These are phyloP conservation scores for Colletotrichum musae DNA, from an alignment of 2,329 filamentous ascomycete genomes.

Conservation along the genomic window DNA sequence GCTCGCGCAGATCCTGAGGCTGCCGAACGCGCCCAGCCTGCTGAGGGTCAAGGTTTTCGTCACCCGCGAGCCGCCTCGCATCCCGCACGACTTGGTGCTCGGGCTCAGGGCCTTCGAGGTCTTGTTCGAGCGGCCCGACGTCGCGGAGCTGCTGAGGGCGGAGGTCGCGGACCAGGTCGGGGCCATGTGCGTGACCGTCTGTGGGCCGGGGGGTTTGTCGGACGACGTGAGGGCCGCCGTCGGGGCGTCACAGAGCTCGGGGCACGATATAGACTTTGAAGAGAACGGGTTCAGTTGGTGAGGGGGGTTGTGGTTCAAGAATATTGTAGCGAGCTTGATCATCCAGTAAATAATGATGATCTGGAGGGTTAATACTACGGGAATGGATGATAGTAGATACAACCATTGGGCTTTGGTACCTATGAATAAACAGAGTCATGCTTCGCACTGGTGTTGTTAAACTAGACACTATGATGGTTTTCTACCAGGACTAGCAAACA, in stretches of 20 bases:
- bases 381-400: no score
- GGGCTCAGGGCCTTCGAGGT: constrained; percentile 73
- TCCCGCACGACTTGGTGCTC: not conserved
- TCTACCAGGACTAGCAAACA: no score
- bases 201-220: constrained; percentile 68
- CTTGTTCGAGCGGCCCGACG: constrained; percentile 79
- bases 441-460: no score
- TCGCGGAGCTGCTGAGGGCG: constrained; percentile 72
- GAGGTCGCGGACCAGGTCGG: constrained; percentile 75
- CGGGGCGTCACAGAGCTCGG: constrained; percentile 58
- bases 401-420: no score
- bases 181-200: constrained; percentile 76
- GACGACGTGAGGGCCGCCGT: constrained; percentile 69
- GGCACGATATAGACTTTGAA: constrained; percentile 67
- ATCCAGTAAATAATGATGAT: no score
- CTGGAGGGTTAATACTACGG: no score
- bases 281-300: constrained; percentile 65
- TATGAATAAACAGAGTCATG: no score
- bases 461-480: no score
- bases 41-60: constrained; percentile 79
- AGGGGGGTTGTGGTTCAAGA: no score
- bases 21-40: constrained; percentile 76
- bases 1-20: constrained; percentile 67
- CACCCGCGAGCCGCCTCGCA: constrained; percentile 71
- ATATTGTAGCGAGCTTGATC: no score